Evolutionary conservation across 768 basidiomycete genomes (phyloP), one percentile per base, ranked within the genome.

Genomic region (Phaffia australis): DNA sequence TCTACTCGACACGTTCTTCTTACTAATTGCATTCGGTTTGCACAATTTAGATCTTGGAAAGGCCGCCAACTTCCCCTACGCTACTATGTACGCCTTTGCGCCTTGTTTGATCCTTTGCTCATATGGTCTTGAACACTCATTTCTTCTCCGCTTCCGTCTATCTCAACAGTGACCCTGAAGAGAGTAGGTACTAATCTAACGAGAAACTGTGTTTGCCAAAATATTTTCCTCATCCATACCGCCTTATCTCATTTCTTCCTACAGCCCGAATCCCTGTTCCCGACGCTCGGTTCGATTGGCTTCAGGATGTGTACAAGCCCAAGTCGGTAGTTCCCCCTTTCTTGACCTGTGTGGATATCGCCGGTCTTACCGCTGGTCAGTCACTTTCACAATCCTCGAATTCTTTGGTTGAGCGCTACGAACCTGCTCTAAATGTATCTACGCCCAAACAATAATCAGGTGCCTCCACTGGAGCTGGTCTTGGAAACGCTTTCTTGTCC

Each of bases 321-420:
- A 82, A 79, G 15, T 86, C 85, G 16, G 84, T 84, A 70, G 84
- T 99, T 55, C 93, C 95, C 25, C 93, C 95, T 21, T 89, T 89
- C 79, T 81, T 99, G 64, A 99, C 95, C 23, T 94, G 91, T 75
- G 94, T 97, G 76, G 95, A 99, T 78, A 99, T 99, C 72, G 95
- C 95, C 70, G 95, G 95, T 74, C 81, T 99, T 60, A 97, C 94
- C 54, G 90, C 92, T 27, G 23, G 56, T 66, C 21, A 47, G 63
- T 50, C 18, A 4, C n/a, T 8, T 54, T 54, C 16, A 16, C 8
- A 8, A 4, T 4, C 4, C n/a, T 54, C 27, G n/a, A 54, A 54
- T 4, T 4, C 18, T 27, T 16, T 54, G 35, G 35, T 11, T 42
- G 4, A 5, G 21, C 52, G 27, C 5, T 54, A 8, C 8, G 52